These are phyloP conservation scores for Decorospora gaudefroyi DNA, from an alignment of 2,329 filamentous ascomycete species.

Conservation along the genomic window DNA sequence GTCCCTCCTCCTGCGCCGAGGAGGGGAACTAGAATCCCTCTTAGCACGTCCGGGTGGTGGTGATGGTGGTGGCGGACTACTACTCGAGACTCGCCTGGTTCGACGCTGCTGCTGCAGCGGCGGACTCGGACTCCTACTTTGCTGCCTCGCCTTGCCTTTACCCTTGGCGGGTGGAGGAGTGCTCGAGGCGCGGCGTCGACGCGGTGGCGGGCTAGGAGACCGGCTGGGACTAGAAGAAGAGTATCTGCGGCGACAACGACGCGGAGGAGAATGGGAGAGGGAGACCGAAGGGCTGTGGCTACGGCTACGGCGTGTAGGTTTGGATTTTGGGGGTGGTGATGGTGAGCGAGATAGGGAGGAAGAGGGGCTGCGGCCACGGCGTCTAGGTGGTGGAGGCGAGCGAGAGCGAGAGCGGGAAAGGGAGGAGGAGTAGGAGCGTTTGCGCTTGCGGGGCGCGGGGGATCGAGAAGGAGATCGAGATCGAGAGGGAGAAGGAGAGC, in stretches of 20 bases:
- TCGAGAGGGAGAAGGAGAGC: slow-evolving; percentile 28
- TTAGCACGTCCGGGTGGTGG: not conserved
- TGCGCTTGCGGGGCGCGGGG: slow-evolving; percentile 28
- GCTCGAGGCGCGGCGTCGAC: slow-evolving; percentile 5
- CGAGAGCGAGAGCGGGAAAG: slow-evolving; percentile 29
- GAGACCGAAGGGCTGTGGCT: slow-evolving; percentile 27
- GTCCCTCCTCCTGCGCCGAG: not conserved
- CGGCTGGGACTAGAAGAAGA: slow-evolving; percentile 3
- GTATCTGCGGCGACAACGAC: slow-evolving; percentile 9
- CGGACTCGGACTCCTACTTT: not conserved
- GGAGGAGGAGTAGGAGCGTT: slow-evolving; percentile 30
- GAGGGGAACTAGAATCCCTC: slow-evolving; percentile 1
- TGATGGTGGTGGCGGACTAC: no score
- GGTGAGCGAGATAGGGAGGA: slow-evolving; percentile 27
- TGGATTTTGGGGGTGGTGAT: slow-evolving; percentile 24
- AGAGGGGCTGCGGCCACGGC: slow-evolving; percentile 31
- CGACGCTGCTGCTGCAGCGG: no score
- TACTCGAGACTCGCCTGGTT: not conserved
- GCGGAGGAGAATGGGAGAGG: slow-evolving; percentile 6
- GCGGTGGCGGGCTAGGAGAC: not conserved
- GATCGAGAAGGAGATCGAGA: slow-evolving; percentile 36
- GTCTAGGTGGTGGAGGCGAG: slow-evolving; percentile 26
- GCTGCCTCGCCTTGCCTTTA: not conserved
- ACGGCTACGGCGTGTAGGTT: slow-evolving; percentile 18
- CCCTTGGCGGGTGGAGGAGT: slow-evolving; percentile 5